Evolutionary conservation across 2,329 filamentous ascomycete species (phyloP).

Genomic region (Diaporthe humulicola): DNA sequence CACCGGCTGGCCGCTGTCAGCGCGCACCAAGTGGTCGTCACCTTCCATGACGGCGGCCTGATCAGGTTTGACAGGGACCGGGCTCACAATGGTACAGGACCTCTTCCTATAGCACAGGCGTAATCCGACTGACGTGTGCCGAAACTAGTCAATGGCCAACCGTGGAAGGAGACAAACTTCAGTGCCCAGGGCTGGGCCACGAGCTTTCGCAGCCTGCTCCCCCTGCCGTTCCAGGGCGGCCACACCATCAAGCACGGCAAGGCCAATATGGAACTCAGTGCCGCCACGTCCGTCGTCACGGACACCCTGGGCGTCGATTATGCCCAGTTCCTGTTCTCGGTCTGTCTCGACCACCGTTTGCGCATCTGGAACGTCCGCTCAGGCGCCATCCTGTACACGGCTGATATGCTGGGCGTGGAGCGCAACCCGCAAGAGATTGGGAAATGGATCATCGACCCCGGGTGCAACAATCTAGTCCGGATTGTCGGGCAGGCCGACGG

Average conservation of each 20-base stretch:
- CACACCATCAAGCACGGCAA: constrained; percentile 75
- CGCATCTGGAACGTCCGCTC: constrained; percentile 91
- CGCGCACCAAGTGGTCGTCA: constrained; percentile 81
- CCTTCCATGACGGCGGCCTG: constrained; percentile 84
- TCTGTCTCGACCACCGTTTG: constrained; percentile 90
- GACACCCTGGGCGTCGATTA: constrained; percentile 64
- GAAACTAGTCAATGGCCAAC: constrained; percentile 44
- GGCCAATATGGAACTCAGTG: constrained; percentile 74
- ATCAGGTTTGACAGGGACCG: constrained; percentile 76
- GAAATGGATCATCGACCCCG: constrained; percentile 84
- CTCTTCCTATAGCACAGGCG: not conserved
- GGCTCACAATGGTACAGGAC: constrained; percentile 58
- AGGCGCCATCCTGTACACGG: constrained; percentile 81
- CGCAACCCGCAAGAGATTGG: constrained; percentile 75
- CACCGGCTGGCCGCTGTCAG: constrained; percentile 84
- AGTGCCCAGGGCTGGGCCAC: constrained; percentile 80
- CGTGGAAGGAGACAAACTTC: constrained; percentile 81
- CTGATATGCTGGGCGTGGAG: constrained; percentile 81
- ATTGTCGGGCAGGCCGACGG: constrained; percentile 72
- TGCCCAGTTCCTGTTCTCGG: constrained; percentile 76
- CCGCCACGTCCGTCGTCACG: constrained; percentile 74
- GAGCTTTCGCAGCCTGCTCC: constrained; percentile 74
- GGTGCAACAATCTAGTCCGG: constrained; percentile 81
- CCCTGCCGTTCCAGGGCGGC: constrained; percentile 76
- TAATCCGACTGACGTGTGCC: constrained; percentile 5